Percentiles rank a stretch among this genome's conserved stretches.
Evolutionary conservation across 257 asterid species (phyloP).

Genomic region (Schizonepeta tenuifolia): DNA sequence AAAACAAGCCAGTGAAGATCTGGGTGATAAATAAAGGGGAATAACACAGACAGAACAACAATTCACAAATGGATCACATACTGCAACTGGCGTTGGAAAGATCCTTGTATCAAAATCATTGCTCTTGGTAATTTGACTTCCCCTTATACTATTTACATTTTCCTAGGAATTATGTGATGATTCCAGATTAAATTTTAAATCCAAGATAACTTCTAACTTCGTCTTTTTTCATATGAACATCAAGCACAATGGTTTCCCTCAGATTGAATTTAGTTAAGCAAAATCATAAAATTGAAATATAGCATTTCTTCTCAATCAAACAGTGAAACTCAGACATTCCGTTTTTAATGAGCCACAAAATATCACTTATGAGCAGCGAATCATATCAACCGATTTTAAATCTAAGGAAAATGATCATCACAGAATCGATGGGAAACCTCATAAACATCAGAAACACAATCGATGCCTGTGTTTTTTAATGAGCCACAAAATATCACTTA

Average conservation of each 20-base stretch:
- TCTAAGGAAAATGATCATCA: not conserved
- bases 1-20: too few relatives aligned
- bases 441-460: not conserved
- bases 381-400: not conserved
- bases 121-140: slow-evolving; percentile 8
- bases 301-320: not conserved
- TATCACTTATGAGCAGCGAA: not conserved
- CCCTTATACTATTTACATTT: not conserved
- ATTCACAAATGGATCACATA: not conserved
- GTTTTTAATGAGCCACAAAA: not conserved
- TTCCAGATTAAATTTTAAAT: not conserved
- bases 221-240: not conserved
- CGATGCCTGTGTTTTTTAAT: not conserved
- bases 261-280: not conserved
- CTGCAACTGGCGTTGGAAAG: too few relatives aligned
- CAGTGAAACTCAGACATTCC: not conserved
- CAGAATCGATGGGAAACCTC: not conserved
- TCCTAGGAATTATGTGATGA: not conserved
- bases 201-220: not conserved
- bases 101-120: too few relatives aligned
- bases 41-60: not conserved
- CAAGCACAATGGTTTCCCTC: not conserved
- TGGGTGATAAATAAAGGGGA: not conserved
- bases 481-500: not conserved
- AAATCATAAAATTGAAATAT: not conserved